Evolutionary conservation across 495 filamentous ascomycete genomes (phyloP), one percentile per base, ranked within the genome.

Genomic region (Aspergillus panamensis): DNA sequence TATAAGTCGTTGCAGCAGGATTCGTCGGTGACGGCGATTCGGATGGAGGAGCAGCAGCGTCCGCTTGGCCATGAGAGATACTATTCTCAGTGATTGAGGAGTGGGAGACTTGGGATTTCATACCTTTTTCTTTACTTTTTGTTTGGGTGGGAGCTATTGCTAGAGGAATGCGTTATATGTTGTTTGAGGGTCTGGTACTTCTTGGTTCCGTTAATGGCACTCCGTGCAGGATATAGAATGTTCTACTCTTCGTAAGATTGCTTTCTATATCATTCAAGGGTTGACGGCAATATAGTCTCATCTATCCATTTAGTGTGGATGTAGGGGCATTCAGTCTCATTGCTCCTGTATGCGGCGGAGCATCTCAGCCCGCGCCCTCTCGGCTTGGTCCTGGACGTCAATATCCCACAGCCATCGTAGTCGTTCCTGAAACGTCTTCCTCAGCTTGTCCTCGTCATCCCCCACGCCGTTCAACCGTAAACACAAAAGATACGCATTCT

Each of bases 351-450:
- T n/a, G 12, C 16, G 16, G 21, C 33, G 21, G 29, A 51, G 44
- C 55, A 57, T 57, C 0, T 51, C 45, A 25, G 33, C 6, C 9
- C 61, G 53, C 19, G 67, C 73, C 14, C 54, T 51, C 52, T 70
- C 64, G 0, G 53, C 69, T 37, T 76, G 70, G 16, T 25, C 68
- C 21, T 70, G 47, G 1, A 73, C 56, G 63, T 75, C 70, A 19
- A 71, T 25, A 62, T 73, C 65, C 72, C 81, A 85, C 16, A 85
- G 77, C 81, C 81, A 83, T 25, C 74, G 66, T 32, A 78, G 69
- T 10, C 80, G 66, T 17, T 66, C 61, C 17, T 79, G 64, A 7
- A 81, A 70, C 0, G 66, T 73, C 20, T 69, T 54, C 30, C 65
- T 72, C 2, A 83, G 63, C 57, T 74, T 76, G 0, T 66, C 61